Evolutionary conservation across 202 grass and related monocot genomes (phyloP).

Genomic region (Zizania palustris): DNA sequence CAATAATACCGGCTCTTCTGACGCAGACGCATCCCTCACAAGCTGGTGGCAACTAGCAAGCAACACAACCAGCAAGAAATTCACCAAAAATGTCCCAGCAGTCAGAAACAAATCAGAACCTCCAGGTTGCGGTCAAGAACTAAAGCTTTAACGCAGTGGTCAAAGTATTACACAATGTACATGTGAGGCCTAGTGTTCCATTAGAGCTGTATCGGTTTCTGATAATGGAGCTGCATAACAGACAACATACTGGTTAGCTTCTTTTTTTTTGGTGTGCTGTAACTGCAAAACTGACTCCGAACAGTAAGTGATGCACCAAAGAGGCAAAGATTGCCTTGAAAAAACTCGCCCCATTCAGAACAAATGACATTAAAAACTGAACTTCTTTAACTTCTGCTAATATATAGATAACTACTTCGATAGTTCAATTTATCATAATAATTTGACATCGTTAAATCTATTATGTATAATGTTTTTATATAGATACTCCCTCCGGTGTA

Average conservation of each 20-base stretch:
- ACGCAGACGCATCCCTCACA: slow-evolving; percentile 24
- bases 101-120: slow-evolving; percentile 18
- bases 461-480: background rate
- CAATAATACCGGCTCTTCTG: slow-evolving; percentile 10
- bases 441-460: no score
- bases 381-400: no score
- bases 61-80: no score
- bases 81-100: no score
- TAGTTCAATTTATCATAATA: no score
- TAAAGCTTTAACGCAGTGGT: slow-evolving; percentile 42
- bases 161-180: slow-evolving; percentile 52
- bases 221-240: slow-evolving; percentile 80
- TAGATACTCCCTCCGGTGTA: no score
- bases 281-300: background rate
- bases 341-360: background rate
- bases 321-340: slow-evolving; percentile 7
- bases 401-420: no score
- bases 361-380: no score
- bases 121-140: slow-evolving; percentile 22
- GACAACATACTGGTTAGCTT: slow-evolving; percentile 22
- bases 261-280: slow-evolving; percentile 5
- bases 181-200: slow-evolving; percentile 68
- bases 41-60: background rate
- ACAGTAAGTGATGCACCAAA: slow-evolving; percentile 15
- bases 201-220: slow-evolving; percentile 87